phyloP scores from a whole-genome alignment of 2,329 filamentous ascomycete species.

The Ceratocystis diversiconidia region DNA sequence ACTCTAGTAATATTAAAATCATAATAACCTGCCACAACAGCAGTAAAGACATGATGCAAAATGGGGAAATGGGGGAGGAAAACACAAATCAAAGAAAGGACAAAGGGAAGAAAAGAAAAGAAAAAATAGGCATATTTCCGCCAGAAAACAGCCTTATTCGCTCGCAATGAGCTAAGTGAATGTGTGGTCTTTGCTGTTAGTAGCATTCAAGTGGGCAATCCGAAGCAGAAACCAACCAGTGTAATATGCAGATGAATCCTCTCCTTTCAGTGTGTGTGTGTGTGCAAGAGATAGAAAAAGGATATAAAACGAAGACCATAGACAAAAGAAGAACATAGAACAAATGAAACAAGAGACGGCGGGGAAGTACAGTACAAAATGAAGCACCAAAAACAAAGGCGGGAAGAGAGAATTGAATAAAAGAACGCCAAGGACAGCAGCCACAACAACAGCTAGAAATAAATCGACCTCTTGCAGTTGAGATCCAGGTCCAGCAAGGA shows the following conservation, averaged over 20 bases:
- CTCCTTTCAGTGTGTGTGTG: not conserved
- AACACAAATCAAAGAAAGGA: not conserved
- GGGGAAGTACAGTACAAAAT: slow-evolving; percentile 4
- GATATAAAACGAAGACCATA: slow-evolving; percentile 1
- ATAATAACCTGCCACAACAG: slow-evolving; percentile 10
- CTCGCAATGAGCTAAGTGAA: not conserved
- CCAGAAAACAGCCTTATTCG: not conserved
- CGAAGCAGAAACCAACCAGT: not conserved
- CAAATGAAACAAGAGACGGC: not conserved
- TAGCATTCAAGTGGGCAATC: not conserved
- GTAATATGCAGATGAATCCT: not conserved
- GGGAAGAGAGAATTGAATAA: slow-evolving; percentile 6
- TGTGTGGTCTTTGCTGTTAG: not conserved
- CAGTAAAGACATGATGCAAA: slow-evolving; percentile 11
- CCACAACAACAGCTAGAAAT: not conserved
- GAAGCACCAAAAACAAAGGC: not conserved
- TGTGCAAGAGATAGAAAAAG: not conserved
- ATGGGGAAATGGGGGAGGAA: slow-evolving; percentile 5
- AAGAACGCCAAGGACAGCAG: not conserved
- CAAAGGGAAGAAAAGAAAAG: not conserved
- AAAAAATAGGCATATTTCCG: not conserved
- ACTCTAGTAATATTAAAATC: slow-evolving; percentile 15
- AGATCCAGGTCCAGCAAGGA: slow-evolving; percentile 2
- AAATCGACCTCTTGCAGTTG: not conserved
- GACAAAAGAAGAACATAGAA: not conserved